A percentile compares a stretch with the other conserved stretches of the same genome.
Evolutionary conservation across 2,329 filamentous ascomycete genomes (phyloP).

Genomic region (Fusarium verrucosum): DNA sequence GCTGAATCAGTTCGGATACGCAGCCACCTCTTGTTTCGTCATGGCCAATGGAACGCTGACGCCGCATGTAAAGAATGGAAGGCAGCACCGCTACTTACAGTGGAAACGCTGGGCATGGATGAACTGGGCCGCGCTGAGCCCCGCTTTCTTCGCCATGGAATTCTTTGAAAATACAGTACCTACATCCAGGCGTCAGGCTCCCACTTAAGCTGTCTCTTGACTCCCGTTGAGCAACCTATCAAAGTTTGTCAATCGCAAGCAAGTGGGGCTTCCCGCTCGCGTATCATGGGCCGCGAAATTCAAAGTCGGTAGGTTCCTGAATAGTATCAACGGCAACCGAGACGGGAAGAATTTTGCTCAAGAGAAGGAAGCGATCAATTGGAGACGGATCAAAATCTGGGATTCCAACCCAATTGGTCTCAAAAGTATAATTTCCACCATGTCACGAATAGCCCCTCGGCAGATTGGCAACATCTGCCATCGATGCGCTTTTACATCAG

Average conservation of each 20-base stretch:
- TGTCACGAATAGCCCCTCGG: constrained; percentile 51
- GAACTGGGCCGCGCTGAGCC: constrained; percentile 14
- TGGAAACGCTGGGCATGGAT: constrained; percentile 22
- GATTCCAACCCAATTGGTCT: not conserved
- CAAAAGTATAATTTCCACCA: constrained; percentile 35
- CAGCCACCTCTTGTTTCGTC: constrained; percentile 42
- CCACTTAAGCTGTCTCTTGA: not conserved
- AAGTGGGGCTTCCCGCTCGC: constrained; percentile 22
- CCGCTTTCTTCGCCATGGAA: constrained; percentile 34
- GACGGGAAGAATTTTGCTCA: constrained; percentile 3
- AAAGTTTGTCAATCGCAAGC: not conserved
- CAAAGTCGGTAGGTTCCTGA: constrained; percentile 23
- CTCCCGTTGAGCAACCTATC: constrained; percentile 3
- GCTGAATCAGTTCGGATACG: constrained; percentile 26
- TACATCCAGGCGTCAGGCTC: no score
- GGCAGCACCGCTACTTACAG: constrained; percentile 39
- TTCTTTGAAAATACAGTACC: constrained; percentile 7
- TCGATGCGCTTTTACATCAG: constrained; percentile 52
- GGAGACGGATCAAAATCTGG: not conserved
- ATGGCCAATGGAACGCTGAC: constrained; percentile 41
- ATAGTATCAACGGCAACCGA: constrained; percentile 16
- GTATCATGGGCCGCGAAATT: constrained; percentile 22
- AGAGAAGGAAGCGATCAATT: not conserved
- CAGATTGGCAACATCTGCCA: constrained; percentile 55
- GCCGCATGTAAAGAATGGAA: constrained; percentile 35